Base-by-base conservation (phyloP, 306 rosid genomes). In the Sesbania bispinosa region DNA sequence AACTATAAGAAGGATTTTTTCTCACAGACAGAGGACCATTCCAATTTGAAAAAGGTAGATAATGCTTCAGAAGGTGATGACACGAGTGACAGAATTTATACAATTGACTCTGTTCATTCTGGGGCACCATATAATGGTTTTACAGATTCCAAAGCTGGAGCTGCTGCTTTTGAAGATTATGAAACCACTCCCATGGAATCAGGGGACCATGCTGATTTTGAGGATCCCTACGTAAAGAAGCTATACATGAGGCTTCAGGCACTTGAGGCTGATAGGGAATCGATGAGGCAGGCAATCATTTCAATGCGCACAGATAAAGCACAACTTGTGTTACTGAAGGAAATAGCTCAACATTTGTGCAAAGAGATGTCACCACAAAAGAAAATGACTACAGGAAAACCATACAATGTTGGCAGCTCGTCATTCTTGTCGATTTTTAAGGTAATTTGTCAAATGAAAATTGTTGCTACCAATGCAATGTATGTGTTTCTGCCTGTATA, bases 221-320 rank as follows among this genome's bases (percentile, higher is more conserved):
- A 65, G 24, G 99, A 92, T 82, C 96, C 97, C 2, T 88, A 92
- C 26, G 66, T 95, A 62, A 88, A 84, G 82, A 95, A 92, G 85
- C 97, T 95, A 65, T 89, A 86, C 76, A 70, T 74, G 89, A 91
- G 99, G 85, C 97, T 95, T 82, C 97, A 95, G 76, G 96, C 96
- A 67, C 96, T 95, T 59, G 99, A 95, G 81, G 97, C 97, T 13
- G 99, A 95, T 84, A 85, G 97, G 82, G 99, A 95, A 80, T 95
- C 99, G 69, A 91, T 95, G 99, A 95, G 88, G 89, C 97, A 89
- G 83, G 77, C 97, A 69, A 71, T 95, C 68, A 76, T 92, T 77
- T 88, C 96, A 5, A 95, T 92, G 93, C 77, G 96, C 59, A 88
- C 99, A 1, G 99, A 95, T 72, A 89, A 92, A 80, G 96, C 97